Evolutionary conservation across 1,284 basidiomycete species (phyloP), one percentile per base, ranked within the genome.

Genomic region (Marasmius sp.): DNA sequence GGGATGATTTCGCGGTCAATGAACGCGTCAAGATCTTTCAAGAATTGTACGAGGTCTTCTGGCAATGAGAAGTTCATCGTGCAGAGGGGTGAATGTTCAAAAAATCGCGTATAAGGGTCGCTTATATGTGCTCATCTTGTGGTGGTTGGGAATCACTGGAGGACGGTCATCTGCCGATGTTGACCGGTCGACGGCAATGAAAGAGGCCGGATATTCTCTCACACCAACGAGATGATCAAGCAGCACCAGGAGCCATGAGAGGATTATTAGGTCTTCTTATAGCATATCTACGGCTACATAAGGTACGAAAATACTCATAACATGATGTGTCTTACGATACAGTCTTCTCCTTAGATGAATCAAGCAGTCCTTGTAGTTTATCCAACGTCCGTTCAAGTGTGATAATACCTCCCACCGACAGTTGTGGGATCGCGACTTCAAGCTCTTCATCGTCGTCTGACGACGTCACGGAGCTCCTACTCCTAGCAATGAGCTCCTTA

Each of bases 391-490:
- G 83, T 74, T 88, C 86, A 52, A 96, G 78, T 12, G 88, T 85
- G 66, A 97, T 86, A 54, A 92, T 91, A 0, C 92, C 94, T 18
- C 94, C 94, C 48, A 85, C 80, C 0, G 91, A 92, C 69, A 97
- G 71, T 59, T 87, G 82, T 11, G 92, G 90, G 38, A 95, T 86
- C 0, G 91, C 92, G 52, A 85, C 76, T 47, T 89, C 89, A 14
- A 75, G 76, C 60, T 85, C 80, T 37, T 77, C 76, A 45, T 73
- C 70, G 22, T 77, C 75, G 11, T 71, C 57, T 34, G 65, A 65
- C 11, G 60, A 53, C 38, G 41, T 39, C 18, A 51, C 49, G 41
- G 74, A 66, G 9, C 66, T 67, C 67, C 79, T 83, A 73, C 90
- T 92, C 75, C 88, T 88, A 65, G 85, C 81, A 61, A 96, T 86